Evolutionary conservation across 345 rosid genomes (phyloP).

Genomic region (Reutealis trisperma): DNA sequence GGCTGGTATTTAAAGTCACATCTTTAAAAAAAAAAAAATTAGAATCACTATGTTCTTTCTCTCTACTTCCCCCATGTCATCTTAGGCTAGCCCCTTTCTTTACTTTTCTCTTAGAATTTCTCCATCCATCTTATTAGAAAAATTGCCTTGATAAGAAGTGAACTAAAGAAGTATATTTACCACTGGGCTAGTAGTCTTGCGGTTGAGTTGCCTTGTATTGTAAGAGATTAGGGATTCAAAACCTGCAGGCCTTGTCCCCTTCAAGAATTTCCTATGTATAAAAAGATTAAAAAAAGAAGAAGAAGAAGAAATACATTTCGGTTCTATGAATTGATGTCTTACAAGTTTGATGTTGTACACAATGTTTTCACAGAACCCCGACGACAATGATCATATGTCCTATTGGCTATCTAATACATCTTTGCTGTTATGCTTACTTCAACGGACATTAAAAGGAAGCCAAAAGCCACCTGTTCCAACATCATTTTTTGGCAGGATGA

Average conservation of each 20-base stretch:
- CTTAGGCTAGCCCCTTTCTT: not conserved
- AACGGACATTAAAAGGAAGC: constrained; percentile 21
- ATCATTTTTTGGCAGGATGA: constrained; percentile 89
- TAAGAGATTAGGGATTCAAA: too few species aligned
- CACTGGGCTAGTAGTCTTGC: too few species aligned
- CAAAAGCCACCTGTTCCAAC: constrained; percentile 76
- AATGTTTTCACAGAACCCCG: constrained; percentile 60
- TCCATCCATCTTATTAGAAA: too few species aligned
- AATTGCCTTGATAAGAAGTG: not conserved
- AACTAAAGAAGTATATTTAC: not conserved
- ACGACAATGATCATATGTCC: constrained; percentile 83
- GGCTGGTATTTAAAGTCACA: not conserved
- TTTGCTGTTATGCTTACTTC: constrained; percentile 30
- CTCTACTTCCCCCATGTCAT: not conserved
- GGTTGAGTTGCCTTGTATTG: too few species aligned
- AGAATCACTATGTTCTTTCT: not conserved
- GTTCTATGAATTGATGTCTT: not conserved
- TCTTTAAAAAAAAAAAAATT: too few species aligned
- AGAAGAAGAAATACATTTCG: not conserved
- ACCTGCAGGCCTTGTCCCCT: not conserved
- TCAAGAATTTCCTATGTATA: not conserved
- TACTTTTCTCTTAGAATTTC: too few species aligned
- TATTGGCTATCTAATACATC: constrained; percentile 97
- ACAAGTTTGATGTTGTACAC: constrained; percentile 10
- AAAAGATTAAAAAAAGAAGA: not conserved